Conservation (phyloP, 805 yeast species). For the Wickerhamomyces subpelliculosus region DNA sequence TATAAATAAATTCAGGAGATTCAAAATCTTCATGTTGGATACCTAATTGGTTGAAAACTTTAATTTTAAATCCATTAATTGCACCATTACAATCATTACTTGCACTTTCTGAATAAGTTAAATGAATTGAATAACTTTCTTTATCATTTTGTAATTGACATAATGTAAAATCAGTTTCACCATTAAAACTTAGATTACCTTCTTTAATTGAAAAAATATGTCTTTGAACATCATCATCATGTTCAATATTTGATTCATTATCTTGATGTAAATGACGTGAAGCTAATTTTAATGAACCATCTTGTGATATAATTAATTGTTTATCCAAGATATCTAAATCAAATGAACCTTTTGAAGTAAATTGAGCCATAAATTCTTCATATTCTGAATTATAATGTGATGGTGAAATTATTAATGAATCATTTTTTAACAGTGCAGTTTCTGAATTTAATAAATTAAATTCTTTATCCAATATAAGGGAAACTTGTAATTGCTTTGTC, state of each 20-base stretch:
- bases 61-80: not conserved
- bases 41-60: not conserved
- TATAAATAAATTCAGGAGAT: not conserved
- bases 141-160: not conserved
- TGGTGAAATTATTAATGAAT: not conserved
- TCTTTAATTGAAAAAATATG: not conserved
- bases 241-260: not conserved
- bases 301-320: not conserved
- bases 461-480: not conserved
- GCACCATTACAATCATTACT: not conserved
- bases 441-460: no score
- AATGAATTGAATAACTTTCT: not conserved
- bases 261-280: not conserved
- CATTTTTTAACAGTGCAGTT: no score
- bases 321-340: not conserved
- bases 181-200: not conserved
- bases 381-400: not conserved
- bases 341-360: not conserved
- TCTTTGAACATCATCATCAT: not conserved
- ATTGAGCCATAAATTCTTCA: not conserved
- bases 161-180: not conserved
- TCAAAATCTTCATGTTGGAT: not conserved
- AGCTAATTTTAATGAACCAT: not conserved
- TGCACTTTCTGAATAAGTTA: not conserved
- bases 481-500: not conserved